Evolutionary conservation across 2,329 filamentous ascomycete genomes (phyloP).

Genomic region (Fusarium siculi): DNA sequence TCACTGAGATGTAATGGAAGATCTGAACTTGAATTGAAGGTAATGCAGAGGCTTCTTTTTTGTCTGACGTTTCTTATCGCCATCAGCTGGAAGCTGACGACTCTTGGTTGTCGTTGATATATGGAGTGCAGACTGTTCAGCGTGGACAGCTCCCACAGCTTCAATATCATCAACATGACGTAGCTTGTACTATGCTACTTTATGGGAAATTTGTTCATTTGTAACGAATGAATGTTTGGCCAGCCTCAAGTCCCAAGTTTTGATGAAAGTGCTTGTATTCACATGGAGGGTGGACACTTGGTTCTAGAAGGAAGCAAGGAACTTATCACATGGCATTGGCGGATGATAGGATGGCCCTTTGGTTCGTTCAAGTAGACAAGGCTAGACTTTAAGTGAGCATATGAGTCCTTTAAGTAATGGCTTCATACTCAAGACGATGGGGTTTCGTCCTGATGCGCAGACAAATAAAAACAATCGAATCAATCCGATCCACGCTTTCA

Average conservation of each 20-base stretch:
- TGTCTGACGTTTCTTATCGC: not conserved
- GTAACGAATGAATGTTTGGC: not conserved
- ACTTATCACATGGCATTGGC: not conserved
- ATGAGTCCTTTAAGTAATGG: not conserved
- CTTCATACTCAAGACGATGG: not conserved
- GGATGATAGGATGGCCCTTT: not conserved
- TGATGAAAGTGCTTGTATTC: not conserved
- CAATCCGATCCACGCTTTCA: not conserved
- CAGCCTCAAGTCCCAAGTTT: not conserved
- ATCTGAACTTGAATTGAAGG: not conserved
- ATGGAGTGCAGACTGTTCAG: not conserved
- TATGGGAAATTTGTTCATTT: not conserved
- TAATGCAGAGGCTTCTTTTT: not conserved
- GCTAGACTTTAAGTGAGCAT: not conserved
- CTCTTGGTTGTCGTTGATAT: not conserved
- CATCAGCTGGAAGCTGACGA: not conserved
- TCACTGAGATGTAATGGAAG: not conserved
- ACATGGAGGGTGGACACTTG: not conserved
- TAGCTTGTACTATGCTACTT: not conserved
- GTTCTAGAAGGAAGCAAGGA: not conserved
- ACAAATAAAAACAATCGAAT: not conserved
- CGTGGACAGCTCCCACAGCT: not conserved
- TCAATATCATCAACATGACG: not conserved
- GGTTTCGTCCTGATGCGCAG: not conserved
- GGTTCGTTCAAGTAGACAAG: not conserved